phyloP scores from a whole-genome alignment of 768 basidiomycete species.

The Exsudoporus frostii region DNA sequence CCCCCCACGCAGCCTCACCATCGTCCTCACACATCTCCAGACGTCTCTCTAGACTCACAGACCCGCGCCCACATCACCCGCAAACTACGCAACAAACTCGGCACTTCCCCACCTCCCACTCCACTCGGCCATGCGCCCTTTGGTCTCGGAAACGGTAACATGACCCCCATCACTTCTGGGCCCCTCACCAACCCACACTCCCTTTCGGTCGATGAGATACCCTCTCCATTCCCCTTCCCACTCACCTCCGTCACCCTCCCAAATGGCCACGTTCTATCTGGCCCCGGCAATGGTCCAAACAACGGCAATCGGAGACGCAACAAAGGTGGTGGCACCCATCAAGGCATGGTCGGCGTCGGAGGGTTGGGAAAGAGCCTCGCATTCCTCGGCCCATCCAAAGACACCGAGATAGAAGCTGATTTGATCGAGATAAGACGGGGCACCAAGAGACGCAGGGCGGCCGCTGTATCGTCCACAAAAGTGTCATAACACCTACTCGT shows the following conservation, averaged over 20 bases:
- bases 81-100: constrained; percentile 78
- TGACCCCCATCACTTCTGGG: constrained; percentile 62
- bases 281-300: constrained; percentile 38
- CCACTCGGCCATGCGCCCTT: constrained; percentile 46
- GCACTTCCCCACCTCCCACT: constrained; percentile 76
- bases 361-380: constrained; percentile 72
- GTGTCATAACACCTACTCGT: constrained; percentile 19
- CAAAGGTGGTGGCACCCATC: constrained; percentile 53
- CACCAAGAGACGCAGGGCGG: constrained; percentile 51
- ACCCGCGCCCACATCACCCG: constrained; percentile 79
- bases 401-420: constrained; percentile 71
- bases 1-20: constrained; percentile 2
- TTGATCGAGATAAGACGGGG: constrained; percentile 75
- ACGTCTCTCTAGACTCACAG: constrained; percentile 71
- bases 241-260: constrained; percentile 55
- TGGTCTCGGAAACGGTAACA: constrained; percentile 36
- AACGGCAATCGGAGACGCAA: constrained; percentile 41
- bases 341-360: constrained; percentile 53
- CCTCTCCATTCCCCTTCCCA: constrained; percentile 78
- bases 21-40: constrained; percentile 35
- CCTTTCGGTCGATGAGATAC: constrained; percentile 80
- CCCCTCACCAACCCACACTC: constrained; percentile 81
- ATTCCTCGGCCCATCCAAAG: constrained; percentile 56
- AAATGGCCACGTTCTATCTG: constrained; percentile 32
- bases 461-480: constrained; percentile 31